These are phyloP conservation scores for Backusella macrospora DNA, from an alignment of 192 early-diverging fungal species.

Conservation along the genomic window DNA sequence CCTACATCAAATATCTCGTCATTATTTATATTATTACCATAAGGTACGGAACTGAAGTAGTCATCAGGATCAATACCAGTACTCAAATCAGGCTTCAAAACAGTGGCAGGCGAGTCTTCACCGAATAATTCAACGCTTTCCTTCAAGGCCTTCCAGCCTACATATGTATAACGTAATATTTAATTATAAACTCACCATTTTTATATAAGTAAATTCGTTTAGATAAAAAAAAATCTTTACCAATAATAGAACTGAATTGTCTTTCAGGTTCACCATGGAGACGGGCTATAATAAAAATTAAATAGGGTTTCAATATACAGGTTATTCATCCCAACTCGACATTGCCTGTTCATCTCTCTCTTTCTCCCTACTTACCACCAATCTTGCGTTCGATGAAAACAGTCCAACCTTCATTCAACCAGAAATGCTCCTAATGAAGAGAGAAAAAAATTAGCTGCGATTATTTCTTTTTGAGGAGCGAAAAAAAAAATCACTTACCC, in stretches of 20 bases:
- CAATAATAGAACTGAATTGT: conserved; percentile 88
- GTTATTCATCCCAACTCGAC: background rate
- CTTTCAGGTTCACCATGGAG: conserved; percentile 75
- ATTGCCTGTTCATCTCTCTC: too few relatives aligned
- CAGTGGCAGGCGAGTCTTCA: conserved; percentile 64
- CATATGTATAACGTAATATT: background rate
- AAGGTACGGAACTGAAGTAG: conserved; percentile 79
- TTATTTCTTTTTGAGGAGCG: background rate
- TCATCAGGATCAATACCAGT: conserved; percentile 82
- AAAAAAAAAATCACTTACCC: conserved; percentile 41
- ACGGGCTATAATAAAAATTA: conserved; percentile 30
- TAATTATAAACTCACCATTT: background rate
- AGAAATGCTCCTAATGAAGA: conserved; percentile 59
- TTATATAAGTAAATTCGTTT: background rate
- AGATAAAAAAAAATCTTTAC: background rate
- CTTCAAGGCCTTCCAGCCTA: conserved; percentile 66
- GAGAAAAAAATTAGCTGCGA: background rate
- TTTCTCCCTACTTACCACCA: conserved; percentile 40
- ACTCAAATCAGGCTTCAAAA: conserved; percentile 73
- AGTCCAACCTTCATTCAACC: conserved; percentile 98
- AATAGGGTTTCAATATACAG: background rate
- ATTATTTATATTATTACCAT: conserved; percentile 55
- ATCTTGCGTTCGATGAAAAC: conserved; percentile 94
- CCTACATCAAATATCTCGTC: background rate
- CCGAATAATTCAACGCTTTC: conserved; percentile 74